Evolutionary conservation across 164 flowering plant genomes (phyloP).

Genomic region (Houttuynia cordata): DNA sequence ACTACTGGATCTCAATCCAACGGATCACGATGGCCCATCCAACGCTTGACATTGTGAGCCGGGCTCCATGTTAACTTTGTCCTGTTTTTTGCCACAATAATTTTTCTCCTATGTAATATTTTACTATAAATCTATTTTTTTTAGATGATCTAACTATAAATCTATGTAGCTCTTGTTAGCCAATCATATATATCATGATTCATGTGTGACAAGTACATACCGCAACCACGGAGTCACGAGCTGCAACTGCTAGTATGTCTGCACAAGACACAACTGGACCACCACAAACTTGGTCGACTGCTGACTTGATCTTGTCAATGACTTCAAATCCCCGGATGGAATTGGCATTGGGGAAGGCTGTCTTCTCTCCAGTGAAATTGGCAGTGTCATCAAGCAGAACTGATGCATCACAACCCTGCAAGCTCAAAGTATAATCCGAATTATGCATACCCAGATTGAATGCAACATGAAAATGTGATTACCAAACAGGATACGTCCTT

Average conservation of each 20-base stretch:
- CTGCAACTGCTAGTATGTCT: conserved; percentile 7
- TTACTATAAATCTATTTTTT: no score
- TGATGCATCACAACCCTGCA: conserved; percentile 10
- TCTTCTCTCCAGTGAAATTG: conserved; percentile 8
- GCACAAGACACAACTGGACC: conserved; percentile 4
- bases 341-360: conserved; percentile 4
- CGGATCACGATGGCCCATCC: no score
- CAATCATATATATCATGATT: no score
- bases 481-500: not conserved
- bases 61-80: no score
- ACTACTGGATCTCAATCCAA: no score
- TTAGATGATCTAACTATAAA: no score
- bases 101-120: no score
- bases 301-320: conserved; percentile 6
- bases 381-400: conserved; percentile 6
- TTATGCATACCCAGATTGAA: no score
- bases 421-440: not conserved
- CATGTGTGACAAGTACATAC: not conserved
- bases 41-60: no score
- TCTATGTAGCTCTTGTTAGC: no score
- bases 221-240: conserved; percentile 4
- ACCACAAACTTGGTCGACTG: not conserved
- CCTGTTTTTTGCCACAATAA: no score
- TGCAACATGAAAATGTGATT: not conserved
- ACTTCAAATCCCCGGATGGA: conserved; percentile 3